Conservation (phyloP, 495 filamentous ascomycete species). For the Aspergillus wentii region DNA sequence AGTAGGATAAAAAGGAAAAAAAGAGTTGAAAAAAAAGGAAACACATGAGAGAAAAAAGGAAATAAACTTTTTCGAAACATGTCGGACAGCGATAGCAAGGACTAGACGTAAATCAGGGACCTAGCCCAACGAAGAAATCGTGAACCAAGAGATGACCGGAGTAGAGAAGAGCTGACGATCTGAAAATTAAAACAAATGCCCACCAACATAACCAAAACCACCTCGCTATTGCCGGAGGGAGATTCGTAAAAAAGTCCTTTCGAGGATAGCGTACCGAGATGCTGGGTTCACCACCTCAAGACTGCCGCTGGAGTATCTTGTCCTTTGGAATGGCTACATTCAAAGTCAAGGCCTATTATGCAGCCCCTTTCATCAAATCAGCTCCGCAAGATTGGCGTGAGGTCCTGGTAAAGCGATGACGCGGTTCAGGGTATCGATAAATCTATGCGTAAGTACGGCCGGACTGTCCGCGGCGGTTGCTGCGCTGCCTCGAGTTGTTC, state of each 20-base stretch:
- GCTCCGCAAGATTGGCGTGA: slow-evolving; percentile 6
- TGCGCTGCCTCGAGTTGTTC: slow-evolving; percentile 46
- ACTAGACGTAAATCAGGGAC: slow-evolving; percentile 32
- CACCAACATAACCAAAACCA: slow-evolving; percentile 25
- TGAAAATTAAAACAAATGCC: slow-evolving; percentile 19
- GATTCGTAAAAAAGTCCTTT: too few relatives aligned
- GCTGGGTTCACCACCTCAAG: too few relatives aligned
- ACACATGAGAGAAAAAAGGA: slow-evolving; percentile 11
- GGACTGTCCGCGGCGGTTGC: slow-evolving; percentile 45
- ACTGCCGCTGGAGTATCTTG: too few relatives aligned
- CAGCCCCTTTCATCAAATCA: background rate
- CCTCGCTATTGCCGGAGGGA: slow-evolving; percentile 2
- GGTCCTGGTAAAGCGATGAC: slow-evolving; percentile 18
- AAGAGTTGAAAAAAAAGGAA: slow-evolving; percentile 4
- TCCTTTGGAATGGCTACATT: too few relatives aligned
- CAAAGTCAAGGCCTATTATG: too few relatives aligned
- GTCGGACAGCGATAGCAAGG: slow-evolving; percentile 33
- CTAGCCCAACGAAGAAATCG: slow-evolving; percentile 24
- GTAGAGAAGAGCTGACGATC: slow-evolving; percentile 20
- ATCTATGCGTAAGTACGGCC: slow-evolving; percentile 46
- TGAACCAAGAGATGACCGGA: slow-evolving; percentile 6
- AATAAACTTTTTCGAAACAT: slow-evolving; percentile 43
- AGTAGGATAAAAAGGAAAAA: slow-evolving; percentile 17
- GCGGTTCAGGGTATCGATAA: slow-evolving; percentile 35
- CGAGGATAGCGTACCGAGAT: too few relatives aligned